A percentile compares a stretch with the other conserved stretches of the same genome.
Conservation (phyloP, 306 rosid genomes). For the Cyclanthera cordifolia region DNA sequence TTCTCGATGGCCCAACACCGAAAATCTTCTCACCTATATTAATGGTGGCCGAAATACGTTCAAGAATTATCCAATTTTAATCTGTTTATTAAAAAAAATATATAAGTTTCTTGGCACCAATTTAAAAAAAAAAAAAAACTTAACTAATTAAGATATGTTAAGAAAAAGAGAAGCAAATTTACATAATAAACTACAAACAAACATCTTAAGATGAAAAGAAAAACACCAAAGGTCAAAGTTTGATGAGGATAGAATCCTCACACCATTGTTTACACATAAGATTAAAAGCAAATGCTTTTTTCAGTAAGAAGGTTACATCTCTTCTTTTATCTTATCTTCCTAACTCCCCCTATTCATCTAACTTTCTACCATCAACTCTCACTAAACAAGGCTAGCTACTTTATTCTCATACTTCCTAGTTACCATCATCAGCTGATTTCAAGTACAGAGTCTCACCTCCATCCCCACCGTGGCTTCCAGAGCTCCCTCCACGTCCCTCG, state of each 20-base stretch:
- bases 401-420: constrained; percentile 19
- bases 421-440: constrained; percentile 55
- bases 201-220: constrained; percentile 2
- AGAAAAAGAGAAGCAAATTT: background rate
- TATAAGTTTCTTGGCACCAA: too few relatives aligned
- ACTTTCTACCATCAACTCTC: background rate
- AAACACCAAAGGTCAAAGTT: constrained; percentile 6
- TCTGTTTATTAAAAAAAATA: too few relatives aligned
- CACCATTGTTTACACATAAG: background rate
- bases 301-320: constrained; percentile 7
- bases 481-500: constrained; percentile 62
- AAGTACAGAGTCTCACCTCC: constrained; percentile 77
- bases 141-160: too few relatives aligned
- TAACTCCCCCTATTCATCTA: background rate
- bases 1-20: too few relatives aligned
- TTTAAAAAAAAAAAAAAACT: too few relatives aligned
- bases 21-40: too few relatives aligned
- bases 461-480: constrained; percentile 49
- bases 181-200: constrained; percentile 3
- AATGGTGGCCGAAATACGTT: too few relatives aligned
- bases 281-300: constrained; percentile 6
- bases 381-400: background rate
- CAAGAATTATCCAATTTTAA: too few relatives aligned
- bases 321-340: background rate
- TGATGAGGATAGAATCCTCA: background rate